A percentile compares a stretch with the other conserved stretches of the same genome.
Conservation (phyloP, 2,329 filamentous ascomycete genomes). For the Neofusicoccum cordaticola region DNA sequence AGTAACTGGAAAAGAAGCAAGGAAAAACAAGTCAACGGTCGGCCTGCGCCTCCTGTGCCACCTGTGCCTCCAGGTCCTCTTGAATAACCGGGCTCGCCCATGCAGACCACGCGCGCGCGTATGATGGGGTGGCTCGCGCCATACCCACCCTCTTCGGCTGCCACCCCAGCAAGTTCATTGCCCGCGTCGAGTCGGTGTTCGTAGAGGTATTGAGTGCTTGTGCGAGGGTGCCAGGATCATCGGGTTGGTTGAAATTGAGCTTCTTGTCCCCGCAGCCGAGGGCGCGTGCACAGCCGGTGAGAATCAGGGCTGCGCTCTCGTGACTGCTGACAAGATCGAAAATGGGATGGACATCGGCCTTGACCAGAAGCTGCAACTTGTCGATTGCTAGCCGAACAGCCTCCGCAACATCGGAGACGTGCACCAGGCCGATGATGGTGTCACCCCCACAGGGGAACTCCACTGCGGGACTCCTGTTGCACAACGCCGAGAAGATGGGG, state of each 20-base stretch:
- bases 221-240: not conserved
- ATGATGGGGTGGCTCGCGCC: not conserved
- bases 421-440: constrained; percentile 28
- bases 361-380: constrained; percentile 26
- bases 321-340: constrained; percentile 34
- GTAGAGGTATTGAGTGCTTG: not conserved
- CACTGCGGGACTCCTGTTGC: constrained; percentile 16
- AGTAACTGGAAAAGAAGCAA: not conserved
- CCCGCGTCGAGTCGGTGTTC: not conserved
- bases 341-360: constrained; percentile 33
- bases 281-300: not conserved
- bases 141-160: not conserved
- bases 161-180: not conserved
- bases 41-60: too few species aligned
- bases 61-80: not conserved
- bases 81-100: not conserved
- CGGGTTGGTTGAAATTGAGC: not conserved
- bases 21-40: not conserved
- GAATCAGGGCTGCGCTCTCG: not conserved
- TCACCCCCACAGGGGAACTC: constrained; percentile 24
- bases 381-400: constrained; percentile 32
- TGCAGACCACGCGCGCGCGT: not conserved
- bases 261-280: not conserved
- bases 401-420: constrained; percentile 40
- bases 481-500: constrained; percentile 27